A percentile compares a stretch with the other conserved stretches of the same genome.
Conservation (phyloP, 2,329 filamentous ascomycete genomes). For the Dothistroma pini region DNA sequence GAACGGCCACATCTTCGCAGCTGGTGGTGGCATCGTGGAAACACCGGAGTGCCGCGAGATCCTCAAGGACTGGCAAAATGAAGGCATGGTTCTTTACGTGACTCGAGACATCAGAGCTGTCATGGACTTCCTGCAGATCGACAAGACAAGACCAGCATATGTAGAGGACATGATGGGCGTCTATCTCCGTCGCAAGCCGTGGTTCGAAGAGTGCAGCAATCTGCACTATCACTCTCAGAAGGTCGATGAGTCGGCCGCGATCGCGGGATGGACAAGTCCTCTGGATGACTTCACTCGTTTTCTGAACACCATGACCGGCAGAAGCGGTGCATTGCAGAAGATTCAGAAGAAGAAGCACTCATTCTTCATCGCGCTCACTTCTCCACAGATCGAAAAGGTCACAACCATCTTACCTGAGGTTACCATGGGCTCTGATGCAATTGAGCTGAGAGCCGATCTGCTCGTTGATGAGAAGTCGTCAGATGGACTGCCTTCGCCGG, state of each 20-base stretch:
- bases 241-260: slow-evolving; percentile 41
- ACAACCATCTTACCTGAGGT: slow-evolving; percentile 65
- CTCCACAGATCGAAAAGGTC: slow-evolving; percentile 67
- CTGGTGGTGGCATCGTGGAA: slow-evolving; percentile 91
- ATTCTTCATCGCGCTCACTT: slow-evolving; percentile 89
- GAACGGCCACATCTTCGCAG: slow-evolving; percentile 79
- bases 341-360: slow-evolving; percentile 66
- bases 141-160: slow-evolving; percentile 89
- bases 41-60: slow-evolving; percentile 73
- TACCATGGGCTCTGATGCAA: slow-evolving; percentile 82
- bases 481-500: slow-evolving; percentile 58
- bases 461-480: slow-evolving; percentile 65
- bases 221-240: slow-evolving; percentile 85
- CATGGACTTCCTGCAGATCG: slow-evolving; percentile 80
- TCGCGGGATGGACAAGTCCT: slow-evolving; percentile 34
- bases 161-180: slow-evolving; percentile 89
- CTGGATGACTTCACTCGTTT: slow-evolving; percentile 67
- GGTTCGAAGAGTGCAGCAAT: slow-evolving; percentile 92
- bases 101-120: slow-evolving; percentile 84
- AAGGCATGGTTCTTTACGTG: slow-evolving; percentile 81
- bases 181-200: slow-evolving; percentile 82
- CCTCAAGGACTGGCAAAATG: slow-evolving; percentile 69
- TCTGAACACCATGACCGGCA: slow-evolving; percentile 64
- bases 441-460: slow-evolving; percentile 90
- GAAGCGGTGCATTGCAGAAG: slow-evolving; percentile 50